Evolutionary conservation across 1,284 basidiomycete species (phyloP).

Genomic region (Malassezia slooffiae): DNA sequence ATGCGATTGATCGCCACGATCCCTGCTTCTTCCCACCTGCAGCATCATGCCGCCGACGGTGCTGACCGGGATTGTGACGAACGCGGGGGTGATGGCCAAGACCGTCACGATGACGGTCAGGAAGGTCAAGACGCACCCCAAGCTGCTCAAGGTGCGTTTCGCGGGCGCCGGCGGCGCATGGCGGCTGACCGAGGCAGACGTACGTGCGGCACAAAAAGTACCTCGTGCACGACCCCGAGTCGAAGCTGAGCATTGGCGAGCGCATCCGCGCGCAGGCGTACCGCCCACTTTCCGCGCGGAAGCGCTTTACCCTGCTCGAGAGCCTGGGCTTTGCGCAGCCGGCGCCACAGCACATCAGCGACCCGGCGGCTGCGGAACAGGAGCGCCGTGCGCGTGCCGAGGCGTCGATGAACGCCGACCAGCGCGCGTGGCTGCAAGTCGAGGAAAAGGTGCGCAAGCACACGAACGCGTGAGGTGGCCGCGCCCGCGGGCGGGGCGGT

Average conservation of each 20-base stretch:
- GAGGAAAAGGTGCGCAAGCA: too few relatives aligned
- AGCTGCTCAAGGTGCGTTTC: slow-evolving; percentile 29
- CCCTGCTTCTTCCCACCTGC: too few relatives aligned
- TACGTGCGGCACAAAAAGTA: slow-evolving; percentile 40
- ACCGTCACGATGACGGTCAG: slow-evolving; percentile 40
- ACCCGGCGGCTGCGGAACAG: slow-evolving; percentile 16
- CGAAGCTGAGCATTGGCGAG: slow-evolving; percentile 33
- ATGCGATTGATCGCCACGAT: too few relatives aligned
- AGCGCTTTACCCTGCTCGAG: slow-evolving; percentile 30
- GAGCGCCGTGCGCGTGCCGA: slow-evolving; percentile 20
- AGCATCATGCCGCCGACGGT: slow-evolving; percentile 14
- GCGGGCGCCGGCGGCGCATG: background rate
- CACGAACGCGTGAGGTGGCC: too few relatives aligned
- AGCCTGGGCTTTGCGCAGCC: slow-evolving; percentile 21
- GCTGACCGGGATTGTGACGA: slow-evolving; percentile 31
- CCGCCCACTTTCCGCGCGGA: slow-evolving; percentile 37
- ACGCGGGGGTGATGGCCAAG: slow-evolving; percentile 41
- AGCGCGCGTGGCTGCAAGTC: slow-evolving; percentile 33
- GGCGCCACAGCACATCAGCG: too few relatives aligned
- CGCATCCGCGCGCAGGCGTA: slow-evolving; percentile 34
- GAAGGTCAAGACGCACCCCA: slow-evolving; percentile 30
- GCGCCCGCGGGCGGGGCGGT: too few relatives aligned
- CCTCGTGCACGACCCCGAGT: slow-evolving; percentile 34
- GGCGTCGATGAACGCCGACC: slow-evolving; percentile 27
- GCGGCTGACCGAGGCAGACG: slow-evolving; percentile 14